Base-by-base conservation (phyloP, 306 rosid species). In the Vigna radiata region DNA sequence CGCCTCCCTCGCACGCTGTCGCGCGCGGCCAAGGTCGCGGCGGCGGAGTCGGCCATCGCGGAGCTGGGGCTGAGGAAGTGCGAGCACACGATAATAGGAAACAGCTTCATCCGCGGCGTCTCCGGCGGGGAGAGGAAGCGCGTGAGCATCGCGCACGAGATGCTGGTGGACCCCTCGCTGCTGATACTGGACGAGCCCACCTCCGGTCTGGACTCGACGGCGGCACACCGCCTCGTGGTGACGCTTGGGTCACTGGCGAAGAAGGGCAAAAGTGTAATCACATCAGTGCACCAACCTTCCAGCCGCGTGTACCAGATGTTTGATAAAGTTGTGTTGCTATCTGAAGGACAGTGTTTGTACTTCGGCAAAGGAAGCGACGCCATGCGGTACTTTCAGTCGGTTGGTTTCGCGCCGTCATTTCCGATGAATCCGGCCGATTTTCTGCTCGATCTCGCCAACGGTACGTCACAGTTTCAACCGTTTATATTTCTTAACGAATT, bases 341-440 rank as follows among this genome's bases (percentile, higher is more conserved):
- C 93, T 1, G 98, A 94, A 50, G 98, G 98, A 0, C 73, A 81
- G 59, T 83, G 91, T 52, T 16, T 94, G 87, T 91, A 87, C 47
- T 88, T 82, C 56, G 98, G 98, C 1, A 89, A 85, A 41, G 96
- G 89, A 18, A 53, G 68, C 15, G 92, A 86, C 16, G 97, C 94
- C 13, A 84, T 90, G 85, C 17, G 31, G 17, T 91, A 94, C 70
- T 94, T 94, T 21, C 87, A 86, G 52, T 83, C 97, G 11, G 77
- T 91, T 63, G 97, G 97, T 0, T 86, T 86, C 82, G 80, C 81
- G 54, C 98, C 97, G 8, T 85, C 88, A 18, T 91, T 91, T 19
- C 89, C 98, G 6, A 86, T 94, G 84, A 94, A 94, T 23, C 97
- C 98, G 60, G 98, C 98, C 4, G 97, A 94, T 79, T 94, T 94